phyloP scores from a whole-genome alignment of 2,329 filamentous ascomycete species.

The Sporothrix pseudoabietina region DNA sequence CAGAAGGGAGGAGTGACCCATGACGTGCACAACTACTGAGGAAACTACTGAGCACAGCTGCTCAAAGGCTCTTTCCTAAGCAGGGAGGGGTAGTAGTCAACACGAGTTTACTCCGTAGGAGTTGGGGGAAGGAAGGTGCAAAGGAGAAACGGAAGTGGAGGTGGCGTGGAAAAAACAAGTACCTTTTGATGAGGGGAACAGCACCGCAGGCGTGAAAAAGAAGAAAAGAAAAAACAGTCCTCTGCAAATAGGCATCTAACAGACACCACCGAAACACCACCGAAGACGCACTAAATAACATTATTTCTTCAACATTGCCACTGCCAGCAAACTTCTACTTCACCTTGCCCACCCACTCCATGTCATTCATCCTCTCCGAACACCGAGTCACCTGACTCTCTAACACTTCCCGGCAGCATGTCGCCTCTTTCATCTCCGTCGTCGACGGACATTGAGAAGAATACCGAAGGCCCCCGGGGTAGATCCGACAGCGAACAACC shows the following conservation, averaged over 20 bases:
- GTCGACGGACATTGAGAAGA: slow-evolving; percentile 17
- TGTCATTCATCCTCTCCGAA: neutral
- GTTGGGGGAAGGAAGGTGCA: slow-evolving; percentile 25
- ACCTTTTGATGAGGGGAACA: slow-evolving; percentile 13
- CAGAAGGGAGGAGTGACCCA: neutral
- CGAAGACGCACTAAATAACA: too few species aligned
- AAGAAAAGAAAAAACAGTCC: neutral
- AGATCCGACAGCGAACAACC: neutral
- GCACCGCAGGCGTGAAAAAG: neutral
- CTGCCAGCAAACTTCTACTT: too few species aligned
- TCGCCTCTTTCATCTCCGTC: neutral
- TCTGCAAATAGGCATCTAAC: too few species aligned
- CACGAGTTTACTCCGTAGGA: neutral
- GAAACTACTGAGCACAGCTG: neutral
- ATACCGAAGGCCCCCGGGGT: neutral
- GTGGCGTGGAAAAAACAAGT: neutral
- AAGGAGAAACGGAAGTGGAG: slow-evolving; percentile 26
- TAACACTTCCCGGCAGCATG: neutral
- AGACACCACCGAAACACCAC: too few species aligned
- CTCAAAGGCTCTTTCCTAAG: neutral
- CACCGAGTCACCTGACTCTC: neutral
- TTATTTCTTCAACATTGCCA: neutral
- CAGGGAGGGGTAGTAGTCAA: neutral
- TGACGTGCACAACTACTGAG: slow-evolving; percentile 7
- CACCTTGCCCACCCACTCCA: neutral